These are phyloP conservation scores for Dittrichia graveolens DNA, from an alignment of 129 eudicot genomes.

Conservation along the genomic window DNA sequence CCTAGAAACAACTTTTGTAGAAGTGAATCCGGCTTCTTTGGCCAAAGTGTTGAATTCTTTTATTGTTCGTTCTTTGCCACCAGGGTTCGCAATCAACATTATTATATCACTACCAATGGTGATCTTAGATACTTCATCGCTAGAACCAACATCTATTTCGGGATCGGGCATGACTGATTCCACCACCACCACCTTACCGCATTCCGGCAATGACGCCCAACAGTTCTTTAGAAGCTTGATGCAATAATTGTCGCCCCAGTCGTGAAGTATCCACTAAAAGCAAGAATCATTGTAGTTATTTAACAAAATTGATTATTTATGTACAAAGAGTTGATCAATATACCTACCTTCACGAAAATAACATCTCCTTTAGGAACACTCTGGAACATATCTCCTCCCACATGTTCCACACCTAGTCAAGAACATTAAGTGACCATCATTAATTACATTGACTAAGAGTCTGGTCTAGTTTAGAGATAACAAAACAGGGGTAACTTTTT, in stretches of 20 bases:
- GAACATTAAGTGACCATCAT: not conserved
- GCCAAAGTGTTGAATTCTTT: conserved; percentile 38
- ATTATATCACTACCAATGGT: conserved; percentile 29
- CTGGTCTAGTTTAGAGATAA: not conserved
- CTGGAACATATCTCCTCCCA: conserved; percentile 43
- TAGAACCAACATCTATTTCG: not conserved
- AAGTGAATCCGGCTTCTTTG: conserved; percentile 37
- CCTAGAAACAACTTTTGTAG: conserved; percentile 17
- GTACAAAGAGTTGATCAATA: not conserved
- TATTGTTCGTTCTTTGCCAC: conserved; percentile 44
- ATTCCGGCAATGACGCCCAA: conserved; percentile 29
- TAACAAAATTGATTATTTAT: not conserved
- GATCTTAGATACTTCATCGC: conserved; percentile 17
- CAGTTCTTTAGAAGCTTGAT: conserved; percentile 37
- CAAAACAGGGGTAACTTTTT: too few relatives aligned
- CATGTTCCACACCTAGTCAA: conserved; percentile 37
- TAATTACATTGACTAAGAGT: not conserved
- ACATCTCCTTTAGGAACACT: conserved; percentile 44
- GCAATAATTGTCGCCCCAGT: conserved; percentile 41
- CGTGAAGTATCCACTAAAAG: conserved; percentile 39
- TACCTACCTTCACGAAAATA: conserved; percentile 40
- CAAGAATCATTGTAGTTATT: not conserved
- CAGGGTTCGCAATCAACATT: conserved; percentile 42
- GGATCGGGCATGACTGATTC: conserved; percentile 40
- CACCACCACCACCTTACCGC: conserved; percentile 46